Evolutionary conservation across 345 rosid genomes (phyloP), one percentile per base, ranked within the genome.

Genomic region (Brassica cretica): DNA sequence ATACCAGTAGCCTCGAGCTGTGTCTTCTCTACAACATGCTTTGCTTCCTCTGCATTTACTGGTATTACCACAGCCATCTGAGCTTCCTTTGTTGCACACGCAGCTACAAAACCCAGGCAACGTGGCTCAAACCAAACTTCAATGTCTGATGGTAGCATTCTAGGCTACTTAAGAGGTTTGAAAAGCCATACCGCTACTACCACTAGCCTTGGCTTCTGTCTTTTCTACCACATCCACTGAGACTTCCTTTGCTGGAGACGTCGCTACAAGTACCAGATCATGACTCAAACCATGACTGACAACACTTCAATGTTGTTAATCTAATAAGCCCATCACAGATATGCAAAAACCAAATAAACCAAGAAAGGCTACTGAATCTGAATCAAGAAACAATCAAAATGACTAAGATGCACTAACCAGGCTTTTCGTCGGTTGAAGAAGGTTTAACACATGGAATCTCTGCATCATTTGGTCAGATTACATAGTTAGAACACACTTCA

Each of bases 401-500:
- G 51, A 39, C n/a, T 2, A 39, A 66, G 6, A 72, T 16, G 72
- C 32, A 72, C 82, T 71, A 81, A 91, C 93, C 58, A 59, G 85
- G 73, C 59, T 83, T 88, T 70, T 81, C 87, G 72, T 74, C 77
- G 0, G 81, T 10, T 6, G 84, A 60, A 58, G 64, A 84, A 30
- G 90, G 88, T 82, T 87, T 88, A 35, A 55, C 71, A 80, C 98
- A 93, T 53, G 97, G 97, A 69, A 59, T 85, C 82, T 94, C 97
- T 91, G 93, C 90, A 85, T 39, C 30, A 73, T 67, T 78, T 39
- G 21, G 33, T 53, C 14, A 71, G 5, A 76, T 81, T 35, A 84
- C 66, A 72, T 70, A 21, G 1, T 79, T 29, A 73, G 51, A 74
- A 73, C 4, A 39, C 41, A 46, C 60, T 2, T 21, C 24, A 68